phyloP scores from a whole-genome alignment of 1,284 basidiomycete genomes.

The Sanguinoderma infundibulare region DNA sequence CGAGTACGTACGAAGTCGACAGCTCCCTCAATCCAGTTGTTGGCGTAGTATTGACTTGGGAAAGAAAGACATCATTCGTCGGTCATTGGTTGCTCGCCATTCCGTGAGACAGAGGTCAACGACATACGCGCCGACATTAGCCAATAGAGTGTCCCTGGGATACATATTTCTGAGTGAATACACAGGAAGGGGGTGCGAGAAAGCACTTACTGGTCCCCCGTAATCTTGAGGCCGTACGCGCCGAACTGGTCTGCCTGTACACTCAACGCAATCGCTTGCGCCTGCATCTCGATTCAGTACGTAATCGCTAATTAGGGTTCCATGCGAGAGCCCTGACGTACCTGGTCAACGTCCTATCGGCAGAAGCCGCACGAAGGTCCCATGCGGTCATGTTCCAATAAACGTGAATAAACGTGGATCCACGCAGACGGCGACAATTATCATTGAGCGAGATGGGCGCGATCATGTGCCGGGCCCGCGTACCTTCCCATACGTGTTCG shows the following conservation, averaged over 20 bases:
- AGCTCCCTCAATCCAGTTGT: conserved; percentile 48
- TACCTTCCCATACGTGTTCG: conserved; percentile 54
- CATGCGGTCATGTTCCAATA: conserved; percentile 2
- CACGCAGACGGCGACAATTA: conserved; percentile 5
- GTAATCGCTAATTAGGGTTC: conserved; percentile 10
- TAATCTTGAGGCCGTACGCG: conserved; percentile 55
- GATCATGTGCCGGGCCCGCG: conserved; percentile 11
- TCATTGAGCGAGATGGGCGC: conserved; percentile 16
- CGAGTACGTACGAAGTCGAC: conserved; percentile 51
- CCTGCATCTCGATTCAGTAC: conserved; percentile 17
- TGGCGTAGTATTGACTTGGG: conserved; percentile 28
- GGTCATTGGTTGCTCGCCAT: conserved; percentile 18
- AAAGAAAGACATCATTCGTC: conserved; percentile 1
- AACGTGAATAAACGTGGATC: conserved; percentile 8
- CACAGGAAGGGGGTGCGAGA: conserved; percentile 14
- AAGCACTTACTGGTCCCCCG: conserved; percentile 52
- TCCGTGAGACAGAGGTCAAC: neutral
- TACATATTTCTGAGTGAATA: neutral
- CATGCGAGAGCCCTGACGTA: conserved; percentile 8
- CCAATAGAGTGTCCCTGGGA: conserved; percentile 39
- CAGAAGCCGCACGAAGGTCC: neutral
- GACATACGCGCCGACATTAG: conserved; percentile 48
- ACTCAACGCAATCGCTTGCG: conserved; percentile 58
- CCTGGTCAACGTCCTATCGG: conserved; percentile 25
- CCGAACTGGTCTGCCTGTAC: conserved; percentile 55